Conservation (phyloP, 768 basidiomycete genomes). For the Collybia mongolica region DNA sequence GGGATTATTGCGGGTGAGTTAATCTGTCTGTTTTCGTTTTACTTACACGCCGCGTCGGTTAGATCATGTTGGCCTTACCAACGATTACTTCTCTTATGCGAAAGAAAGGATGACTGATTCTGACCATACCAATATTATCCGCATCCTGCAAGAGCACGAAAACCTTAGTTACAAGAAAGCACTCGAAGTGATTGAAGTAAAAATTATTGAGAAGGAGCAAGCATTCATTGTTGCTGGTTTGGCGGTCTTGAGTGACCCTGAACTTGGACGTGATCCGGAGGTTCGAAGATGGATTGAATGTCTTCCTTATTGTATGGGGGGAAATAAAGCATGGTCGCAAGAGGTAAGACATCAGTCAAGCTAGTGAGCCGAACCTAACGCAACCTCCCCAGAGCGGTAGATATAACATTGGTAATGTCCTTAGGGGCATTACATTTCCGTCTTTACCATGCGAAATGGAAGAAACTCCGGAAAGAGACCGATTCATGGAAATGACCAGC, state of each 20-base stretch:
- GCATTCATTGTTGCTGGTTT: background rate
- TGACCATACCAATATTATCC: constrained; percentile 11
- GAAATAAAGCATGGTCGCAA: constrained; percentile 11
- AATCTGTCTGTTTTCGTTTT: too few relatives aligned
- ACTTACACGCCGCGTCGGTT: background rate
- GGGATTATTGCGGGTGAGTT: constrained; percentile 3
- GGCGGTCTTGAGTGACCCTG: constrained; percentile 10
- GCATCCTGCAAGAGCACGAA: constrained; percentile 8
- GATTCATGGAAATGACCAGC: too few relatives aligned
- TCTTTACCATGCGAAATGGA: too few relatives aligned
- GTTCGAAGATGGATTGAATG: constrained; percentile 10
- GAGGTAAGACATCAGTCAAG: constrained; percentile 3
- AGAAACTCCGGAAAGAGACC: too few relatives aligned
- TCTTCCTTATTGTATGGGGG: constrained; percentile 12
- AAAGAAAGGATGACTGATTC: constrained; percentile 10
- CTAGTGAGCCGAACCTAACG: too few relatives aligned
- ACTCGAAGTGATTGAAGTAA: background rate
- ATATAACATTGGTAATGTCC: too few relatives aligned
- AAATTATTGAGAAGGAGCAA: too few relatives aligned
- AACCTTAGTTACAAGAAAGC: constrained; percentile 6
- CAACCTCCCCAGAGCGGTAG: too few relatives aligned
- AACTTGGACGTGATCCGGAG: constrained; percentile 10
- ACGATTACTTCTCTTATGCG: constrained; percentile 10
- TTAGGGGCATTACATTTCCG: too few relatives aligned
- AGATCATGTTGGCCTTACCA: constrained; percentile 12